phyloP scores from a whole-genome alignment of 2,329 filamentous ascomycete genomes.

The Verticillium alfalfae region DNA sequence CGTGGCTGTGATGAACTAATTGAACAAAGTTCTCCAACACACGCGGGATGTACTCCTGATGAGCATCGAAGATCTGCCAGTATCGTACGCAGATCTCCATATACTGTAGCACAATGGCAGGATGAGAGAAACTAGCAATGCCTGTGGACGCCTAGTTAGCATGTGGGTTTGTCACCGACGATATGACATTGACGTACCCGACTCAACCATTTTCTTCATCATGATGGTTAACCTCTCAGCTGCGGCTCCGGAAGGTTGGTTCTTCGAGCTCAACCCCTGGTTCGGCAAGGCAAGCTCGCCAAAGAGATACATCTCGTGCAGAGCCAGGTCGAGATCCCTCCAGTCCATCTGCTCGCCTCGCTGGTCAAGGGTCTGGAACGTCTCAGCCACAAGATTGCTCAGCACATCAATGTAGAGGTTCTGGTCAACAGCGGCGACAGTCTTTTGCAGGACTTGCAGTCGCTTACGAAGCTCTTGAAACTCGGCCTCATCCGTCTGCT shows the following conservation, averaged over 20 bases:
- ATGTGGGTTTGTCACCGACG: background rate
- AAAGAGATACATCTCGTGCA: slow-evolving; percentile 94
- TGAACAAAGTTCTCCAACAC: slow-evolving; percentile 89
- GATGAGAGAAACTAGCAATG: slow-evolving; percentile 80
- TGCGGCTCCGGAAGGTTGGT: slow-evolving; percentile 71
- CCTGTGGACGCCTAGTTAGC: slow-evolving; percentile 38
- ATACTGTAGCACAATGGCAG: slow-evolving; percentile 88
- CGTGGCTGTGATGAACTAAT: slow-evolving; percentile 81
- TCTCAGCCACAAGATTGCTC: slow-evolving; percentile 80
- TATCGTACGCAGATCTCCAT: slow-evolving; percentile 99
- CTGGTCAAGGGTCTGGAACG: slow-evolving; percentile 75
- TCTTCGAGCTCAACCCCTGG: slow-evolving; percentile 81
- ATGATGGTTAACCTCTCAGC: slow-evolving; percentile 80
- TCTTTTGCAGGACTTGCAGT: slow-evolving; percentile 86
- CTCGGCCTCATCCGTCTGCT: slow-evolving; percentile 93
- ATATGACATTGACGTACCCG: slow-evolving; percentile 53
- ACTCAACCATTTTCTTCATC: slow-evolving; percentile 95
- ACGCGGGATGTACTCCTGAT: slow-evolving; percentile 73
- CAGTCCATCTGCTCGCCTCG: slow-evolving; percentile 76
- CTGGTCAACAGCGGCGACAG: slow-evolving; percentile 84
- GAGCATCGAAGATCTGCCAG: slow-evolving; percentile 83
- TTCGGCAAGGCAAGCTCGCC: slow-evolving; percentile 89
- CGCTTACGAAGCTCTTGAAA: slow-evolving; percentile 92
- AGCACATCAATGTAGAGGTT: slow-evolving; percentile 81
- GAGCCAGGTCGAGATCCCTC: slow-evolving; percentile 88